These are phyloP conservation scores for Saksenaea oblongispora DNA, from an alignment of 371 early-diverging fungal species.

Conservation along the genomic window DNA sequence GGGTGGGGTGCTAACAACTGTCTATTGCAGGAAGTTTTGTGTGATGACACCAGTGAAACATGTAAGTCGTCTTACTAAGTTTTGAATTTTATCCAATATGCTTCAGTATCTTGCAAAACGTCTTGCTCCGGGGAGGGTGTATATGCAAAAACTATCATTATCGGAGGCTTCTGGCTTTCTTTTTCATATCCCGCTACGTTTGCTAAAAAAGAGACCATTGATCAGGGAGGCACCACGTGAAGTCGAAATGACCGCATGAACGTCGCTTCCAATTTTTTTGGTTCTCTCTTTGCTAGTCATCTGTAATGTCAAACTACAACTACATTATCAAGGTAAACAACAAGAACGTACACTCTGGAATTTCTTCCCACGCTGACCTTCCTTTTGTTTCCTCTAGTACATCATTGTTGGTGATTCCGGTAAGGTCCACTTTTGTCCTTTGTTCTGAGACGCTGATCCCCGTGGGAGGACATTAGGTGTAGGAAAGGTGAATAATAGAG, in stretches of 20 bases:
- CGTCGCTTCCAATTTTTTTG: background rate
- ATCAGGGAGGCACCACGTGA: background rate
- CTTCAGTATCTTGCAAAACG: too few relatives aligned
- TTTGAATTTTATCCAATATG: too few relatives aligned
- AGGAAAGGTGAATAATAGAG: constrained; percentile 60
- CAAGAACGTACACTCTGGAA: background rate
- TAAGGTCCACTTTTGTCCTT: constrained; percentile 3
- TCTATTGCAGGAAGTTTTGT: too few relatives aligned
- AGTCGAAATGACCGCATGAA: background rate
- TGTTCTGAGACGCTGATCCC: background rate
- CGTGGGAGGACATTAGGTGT: constrained; percentile 52
- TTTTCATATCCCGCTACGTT: too few relatives aligned
- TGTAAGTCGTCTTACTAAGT: too few relatives aligned
- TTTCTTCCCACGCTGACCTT: background rate
- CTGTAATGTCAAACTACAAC: constrained; percentile 33
- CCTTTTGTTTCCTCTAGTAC: constrained; percentile 18
- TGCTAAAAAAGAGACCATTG: too few relatives aligned
- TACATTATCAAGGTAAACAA: constrained; percentile 38
- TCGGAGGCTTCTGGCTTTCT: too few relatives aligned
- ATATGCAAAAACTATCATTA: too few relatives aligned
- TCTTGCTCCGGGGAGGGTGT: too few relatives aligned
- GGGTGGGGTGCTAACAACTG: too few relatives aligned
- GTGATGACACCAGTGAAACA: too few relatives aligned
- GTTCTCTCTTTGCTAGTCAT: constrained; percentile 1
- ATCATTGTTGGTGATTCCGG: constrained; percentile 45